phyloP scores from a whole-genome alignment of 257 asterid genomes.

The Nicotiana noctiflora region DNA sequence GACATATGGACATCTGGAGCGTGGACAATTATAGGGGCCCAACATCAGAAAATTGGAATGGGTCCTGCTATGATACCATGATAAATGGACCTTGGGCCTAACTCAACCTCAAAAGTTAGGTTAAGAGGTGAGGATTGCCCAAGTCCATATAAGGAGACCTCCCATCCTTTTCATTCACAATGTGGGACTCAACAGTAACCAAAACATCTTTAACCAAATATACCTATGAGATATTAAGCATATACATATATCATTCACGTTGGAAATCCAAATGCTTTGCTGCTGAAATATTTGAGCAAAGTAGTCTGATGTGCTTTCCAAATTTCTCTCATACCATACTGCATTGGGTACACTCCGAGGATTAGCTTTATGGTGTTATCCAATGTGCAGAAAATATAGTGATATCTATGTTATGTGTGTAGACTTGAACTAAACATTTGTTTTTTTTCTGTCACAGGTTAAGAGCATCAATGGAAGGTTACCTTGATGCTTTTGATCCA shows the following conservation, averaged over 20 bases:
- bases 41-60: too few species aligned
- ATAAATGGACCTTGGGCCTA: too few species aligned
- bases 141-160: too few species aligned
- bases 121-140: too few species aligned
- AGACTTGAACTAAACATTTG: constrained; percentile 10
- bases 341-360: background rate
- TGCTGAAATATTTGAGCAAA: background rate
- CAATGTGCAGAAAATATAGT: background rate
- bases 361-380: background rate
- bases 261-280: background rate
- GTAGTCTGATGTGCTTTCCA: background rate
- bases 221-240: background rate
- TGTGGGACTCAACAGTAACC: background rate
- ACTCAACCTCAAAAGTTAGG: too few species aligned
- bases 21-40: too few species aligned
- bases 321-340: background rate
- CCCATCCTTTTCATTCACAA: too few species aligned
- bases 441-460: constrained; percentile 44
- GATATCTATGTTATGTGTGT: background rate
- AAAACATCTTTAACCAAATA: background rate
- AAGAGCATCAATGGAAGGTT: constrained; percentile 80
- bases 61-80: too few species aligned
- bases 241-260: background rate
- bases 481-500: constrained; percentile 79
- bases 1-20: too few species aligned